phyloP scores from a whole-genome alignment of 768 basidiomycete species.

The Russula sp. region DNA sequence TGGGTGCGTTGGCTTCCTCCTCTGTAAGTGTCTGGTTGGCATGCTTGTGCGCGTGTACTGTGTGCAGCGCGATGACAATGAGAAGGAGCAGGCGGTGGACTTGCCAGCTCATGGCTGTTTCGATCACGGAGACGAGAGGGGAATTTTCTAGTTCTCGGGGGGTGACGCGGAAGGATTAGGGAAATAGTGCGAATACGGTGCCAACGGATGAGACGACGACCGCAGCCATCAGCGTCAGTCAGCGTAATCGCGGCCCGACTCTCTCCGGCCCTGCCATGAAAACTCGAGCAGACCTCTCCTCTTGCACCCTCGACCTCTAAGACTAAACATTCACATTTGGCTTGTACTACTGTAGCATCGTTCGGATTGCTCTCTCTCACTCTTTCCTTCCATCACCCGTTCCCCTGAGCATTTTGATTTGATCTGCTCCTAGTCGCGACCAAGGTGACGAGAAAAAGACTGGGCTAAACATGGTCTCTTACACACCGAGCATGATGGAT shows the following conservation, averaged over 20 bases:
- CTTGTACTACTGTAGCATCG: too few relatives aligned
- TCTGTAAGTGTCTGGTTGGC: slow-evolving; percentile 52
- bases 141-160: not conserved
- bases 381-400: too few relatives aligned
- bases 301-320: too few relatives aligned
- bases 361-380: too few relatives aligned
- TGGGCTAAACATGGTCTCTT: too few relatives aligned
- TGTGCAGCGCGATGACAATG: slow-evolving; percentile 6
- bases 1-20: slow-evolving; percentile 53
- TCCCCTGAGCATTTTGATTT: too few relatives aligned
- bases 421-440: too few relatives aligned
- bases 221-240: not conserved
- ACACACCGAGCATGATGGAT: too few relatives aligned
- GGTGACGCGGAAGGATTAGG: not conserved
- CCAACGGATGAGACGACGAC: too few relatives aligned
- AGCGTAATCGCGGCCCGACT: not conserved
- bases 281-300: too few relatives aligned
- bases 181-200: not conserved
- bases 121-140: not conserved
- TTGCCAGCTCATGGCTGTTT: not conserved
- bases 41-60: slow-evolving; percentile 50
- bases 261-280: not conserved
- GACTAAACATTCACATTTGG: too few relatives aligned
- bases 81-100: not conserved
- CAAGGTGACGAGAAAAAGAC: too few relatives aligned